Evolutionary conservation across 768 basidiomycete species (phyloP).

Genomic region (Neoboletus subvelutipes): DNA sequence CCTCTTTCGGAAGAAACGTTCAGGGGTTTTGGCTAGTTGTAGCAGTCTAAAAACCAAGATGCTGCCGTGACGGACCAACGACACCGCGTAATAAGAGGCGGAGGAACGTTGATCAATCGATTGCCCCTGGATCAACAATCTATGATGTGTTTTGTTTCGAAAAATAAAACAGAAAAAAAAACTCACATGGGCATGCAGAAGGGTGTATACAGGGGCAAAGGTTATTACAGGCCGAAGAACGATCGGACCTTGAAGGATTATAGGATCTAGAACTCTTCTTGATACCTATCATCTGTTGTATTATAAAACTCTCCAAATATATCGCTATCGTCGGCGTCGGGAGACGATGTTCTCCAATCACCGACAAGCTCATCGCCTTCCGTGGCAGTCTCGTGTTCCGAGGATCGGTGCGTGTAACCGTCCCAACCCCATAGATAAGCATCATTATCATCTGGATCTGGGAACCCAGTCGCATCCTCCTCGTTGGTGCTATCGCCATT

Average conservation of each 20-base stretch:
- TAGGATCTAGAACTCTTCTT: conserved; percentile 29
- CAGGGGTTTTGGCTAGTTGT: not conserved
- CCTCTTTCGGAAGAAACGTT: not conserved
- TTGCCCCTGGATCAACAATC: not conserved
- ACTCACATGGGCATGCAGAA: conserved; percentile 9
- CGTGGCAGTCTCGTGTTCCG: conserved; percentile 6
- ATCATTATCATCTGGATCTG: conserved; percentile 26
- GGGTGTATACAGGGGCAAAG: not conserved
- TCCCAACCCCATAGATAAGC: conserved; percentile 14
- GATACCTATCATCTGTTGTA: conserved; percentile 26
- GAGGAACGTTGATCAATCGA: not conserved
- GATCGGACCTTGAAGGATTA: conserved; percentile 4
- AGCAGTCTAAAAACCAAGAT: not conserved
- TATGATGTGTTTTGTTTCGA: not conserved
- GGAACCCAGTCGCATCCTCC: conserved; percentile 15
- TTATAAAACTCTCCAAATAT: conserved; percentile 17
- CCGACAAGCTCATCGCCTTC: conserved; percentile 40
- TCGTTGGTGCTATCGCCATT: conserved; percentile 27
- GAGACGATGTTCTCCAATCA: conserved; percentile 46
- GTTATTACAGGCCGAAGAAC: not conserved
- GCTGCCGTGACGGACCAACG: conserved; percentile 19
- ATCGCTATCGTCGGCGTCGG: conserved; percentile 22
- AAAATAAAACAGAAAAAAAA: not conserved
- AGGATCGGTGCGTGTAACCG: conserved; percentile 9
- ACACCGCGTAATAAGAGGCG: conserved; percentile 20